Base-by-base conservation (phyloP, 2,329 filamentous ascomycete species). In the Amylocarpus encephaloides region DNA sequence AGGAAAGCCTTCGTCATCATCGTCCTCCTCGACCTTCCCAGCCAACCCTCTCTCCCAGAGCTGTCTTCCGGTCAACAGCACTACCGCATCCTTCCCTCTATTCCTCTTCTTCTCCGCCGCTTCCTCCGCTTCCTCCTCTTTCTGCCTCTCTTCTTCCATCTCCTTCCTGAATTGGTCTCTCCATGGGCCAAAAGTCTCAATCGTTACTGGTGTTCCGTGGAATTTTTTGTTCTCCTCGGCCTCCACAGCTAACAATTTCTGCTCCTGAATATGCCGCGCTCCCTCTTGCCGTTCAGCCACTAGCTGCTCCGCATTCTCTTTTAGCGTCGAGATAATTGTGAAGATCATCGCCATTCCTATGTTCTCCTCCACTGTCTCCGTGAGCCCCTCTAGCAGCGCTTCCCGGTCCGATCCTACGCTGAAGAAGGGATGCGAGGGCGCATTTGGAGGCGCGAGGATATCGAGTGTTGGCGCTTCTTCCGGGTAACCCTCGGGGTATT, bases 281-380 rank as follows among this genome's bases (percentile, higher is more conserved):
- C 75, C 85, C 51, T 81, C 80, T 63, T 83, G 80, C 41, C 93
- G 83, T 55, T 89, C 82, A 13, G 77, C 70, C 59, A 97, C 82
- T 51, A 98, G 78, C 60, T 83, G 77, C 72, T 98, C 93, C n/a
- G 91, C 92, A 46, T 80, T 77, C 52, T 98, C 93, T 67, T 96
- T 97, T 53, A 98, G 72, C 0, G 86, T 82, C 12, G 86, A 88
- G 48, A 94, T 86, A 19, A 98, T 73, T 0, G 92, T 89, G 70
- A 97, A 98, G 1, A 98, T 74, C 93, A 98, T 98, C 49, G 90
- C 88, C 85, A 97, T 97, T 55, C 93, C 93, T 52, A 97, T 71
- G 60, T 91, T 97, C 68, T 98, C 93, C 66, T 93, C 84, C 33
- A 96, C 86, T 0, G 85, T 87, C 13, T 85, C 82, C 35, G 81